These are phyloP conservation scores for Erigeron canadensis DNA, from an alignment of 129 eudicot species.

Conservation along the genomic window DNA sequence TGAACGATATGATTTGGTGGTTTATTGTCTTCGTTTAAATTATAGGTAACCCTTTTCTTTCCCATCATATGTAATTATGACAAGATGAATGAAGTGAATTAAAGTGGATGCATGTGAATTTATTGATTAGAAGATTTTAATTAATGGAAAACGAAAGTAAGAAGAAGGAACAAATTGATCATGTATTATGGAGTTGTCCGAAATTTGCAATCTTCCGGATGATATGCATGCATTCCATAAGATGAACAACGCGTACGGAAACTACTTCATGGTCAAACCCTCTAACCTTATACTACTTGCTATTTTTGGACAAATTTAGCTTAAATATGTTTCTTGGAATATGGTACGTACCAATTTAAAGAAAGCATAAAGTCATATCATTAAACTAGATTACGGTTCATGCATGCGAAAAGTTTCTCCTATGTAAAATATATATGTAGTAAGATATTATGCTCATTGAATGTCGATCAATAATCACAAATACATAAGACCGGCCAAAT, in stretches of 20 bases:
- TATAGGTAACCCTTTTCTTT: conserved; percentile 39
- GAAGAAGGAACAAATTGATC: conserved; percentile 19
- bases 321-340: no score
- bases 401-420: no score
- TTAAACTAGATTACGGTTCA: no score
- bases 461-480: no score
- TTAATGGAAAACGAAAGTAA: conserved; percentile 5
- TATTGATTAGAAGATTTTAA: conserved; percentile 1
- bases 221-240: conserved; percentile 24
- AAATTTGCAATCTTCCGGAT: conserved; percentile 23
- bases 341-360: no score
- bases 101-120: conserved; percentile 9
- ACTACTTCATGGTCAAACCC: conserved; percentile 31
- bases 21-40: conserved; percentile 22
- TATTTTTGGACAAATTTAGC: conserved; percentile 16
- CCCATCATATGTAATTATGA: conserved; percentile 30
- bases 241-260: conserved; percentile 27
- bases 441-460: no score
- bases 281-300: conserved; percentile 22
- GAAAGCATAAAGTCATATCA: no score
- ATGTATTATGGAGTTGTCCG: conserved; percentile 33
- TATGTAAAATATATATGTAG: no score
- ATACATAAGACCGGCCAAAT: no score
- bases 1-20: conserved; percentile 18
- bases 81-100: conserved; percentile 17